Evolutionary conservation across 2,329 filamentous ascomycete species (phyloP).

Genomic region (Alternaria ethzedia): DNA sequence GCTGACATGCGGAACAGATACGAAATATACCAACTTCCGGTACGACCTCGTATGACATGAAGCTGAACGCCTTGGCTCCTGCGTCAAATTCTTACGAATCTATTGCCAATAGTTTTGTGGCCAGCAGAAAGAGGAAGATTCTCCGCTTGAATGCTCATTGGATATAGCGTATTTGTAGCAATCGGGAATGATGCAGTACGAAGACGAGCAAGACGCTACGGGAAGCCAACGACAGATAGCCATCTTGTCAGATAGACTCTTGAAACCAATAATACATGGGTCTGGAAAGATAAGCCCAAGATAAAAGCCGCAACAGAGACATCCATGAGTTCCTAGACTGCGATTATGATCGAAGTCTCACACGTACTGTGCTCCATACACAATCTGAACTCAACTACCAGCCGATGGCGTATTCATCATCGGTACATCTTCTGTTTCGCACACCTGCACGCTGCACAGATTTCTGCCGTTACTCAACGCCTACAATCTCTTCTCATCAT

Average conservation of each 20-base stretch:
- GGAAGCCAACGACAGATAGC: neutral
- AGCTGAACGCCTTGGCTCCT: neutral
- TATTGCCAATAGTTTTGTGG: neutral
- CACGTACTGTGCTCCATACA: neutral
- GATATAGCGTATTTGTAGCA: neutral
- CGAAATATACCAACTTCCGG: neutral
- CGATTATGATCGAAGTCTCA: neutral
- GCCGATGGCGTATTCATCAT: neutral
- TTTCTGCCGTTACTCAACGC: neutral
- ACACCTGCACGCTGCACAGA: neutral
- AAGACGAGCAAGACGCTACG: neutral
- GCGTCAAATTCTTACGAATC: neutral
- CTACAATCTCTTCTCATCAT: neutral
- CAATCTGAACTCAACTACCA: neutral
- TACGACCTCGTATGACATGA: neutral
- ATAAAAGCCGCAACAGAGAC: neutral
- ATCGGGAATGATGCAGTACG: neutral
- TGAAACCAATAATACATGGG: too few relatives aligned
- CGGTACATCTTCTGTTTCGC: neutral
- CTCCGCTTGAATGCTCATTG: neutral
- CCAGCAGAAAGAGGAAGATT: neutral
- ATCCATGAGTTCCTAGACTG: neutral
- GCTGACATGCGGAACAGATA: neutral
- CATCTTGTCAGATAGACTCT: neutral
- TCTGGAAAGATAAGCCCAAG: neutral